A percentile compares a stretch with the other conserved stretches of the same genome.
These are phyloP conservation scores for Piper longum DNA, from an alignment of 164 flowering plant genomes.

Conservation along the genomic window DNA sequence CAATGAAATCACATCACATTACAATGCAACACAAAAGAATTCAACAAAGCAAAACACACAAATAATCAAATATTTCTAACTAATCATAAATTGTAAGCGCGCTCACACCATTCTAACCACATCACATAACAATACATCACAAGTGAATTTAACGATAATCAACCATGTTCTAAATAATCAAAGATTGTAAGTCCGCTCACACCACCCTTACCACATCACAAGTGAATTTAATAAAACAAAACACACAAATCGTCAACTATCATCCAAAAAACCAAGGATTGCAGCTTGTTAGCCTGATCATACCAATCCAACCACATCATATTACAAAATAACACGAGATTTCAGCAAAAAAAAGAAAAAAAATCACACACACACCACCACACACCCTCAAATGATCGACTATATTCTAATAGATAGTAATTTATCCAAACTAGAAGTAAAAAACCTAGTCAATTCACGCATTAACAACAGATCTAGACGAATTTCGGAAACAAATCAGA, in stretches of 20 bases:
- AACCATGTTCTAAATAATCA: not conserved
- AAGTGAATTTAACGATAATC: not conserved
- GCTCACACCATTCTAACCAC: not conserved
- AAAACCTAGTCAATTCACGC: too few species aligned
- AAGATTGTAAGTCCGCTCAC: conserved; percentile 39
- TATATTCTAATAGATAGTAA: too few species aligned
- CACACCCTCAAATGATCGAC: too few species aligned
- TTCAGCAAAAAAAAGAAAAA: too few species aligned
- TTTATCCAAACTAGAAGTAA: too few species aligned
- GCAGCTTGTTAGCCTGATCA: not conserved
- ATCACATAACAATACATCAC: not conserved
- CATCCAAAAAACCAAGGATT: not conserved
- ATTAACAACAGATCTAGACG: too few species aligned
- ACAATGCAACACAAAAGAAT: not conserved
- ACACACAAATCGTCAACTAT: not conserved
- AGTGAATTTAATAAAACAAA: not conserved
- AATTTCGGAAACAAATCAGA: too few species aligned
- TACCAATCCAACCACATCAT: not conserved
- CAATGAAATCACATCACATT: too few species aligned
- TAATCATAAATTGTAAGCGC: not conserved
- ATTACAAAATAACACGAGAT: not conserved
- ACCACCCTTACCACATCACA: too few species aligned
- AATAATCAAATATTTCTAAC: not conserved
- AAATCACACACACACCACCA: too few species aligned
- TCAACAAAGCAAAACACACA: not conserved